A percentile compares a stretch with the other conserved stretches of the same genome.
phyloP scores from a whole-genome alignment of 352 stramenopile species.

The Phytophthora macrochlamydospora region DNA sequence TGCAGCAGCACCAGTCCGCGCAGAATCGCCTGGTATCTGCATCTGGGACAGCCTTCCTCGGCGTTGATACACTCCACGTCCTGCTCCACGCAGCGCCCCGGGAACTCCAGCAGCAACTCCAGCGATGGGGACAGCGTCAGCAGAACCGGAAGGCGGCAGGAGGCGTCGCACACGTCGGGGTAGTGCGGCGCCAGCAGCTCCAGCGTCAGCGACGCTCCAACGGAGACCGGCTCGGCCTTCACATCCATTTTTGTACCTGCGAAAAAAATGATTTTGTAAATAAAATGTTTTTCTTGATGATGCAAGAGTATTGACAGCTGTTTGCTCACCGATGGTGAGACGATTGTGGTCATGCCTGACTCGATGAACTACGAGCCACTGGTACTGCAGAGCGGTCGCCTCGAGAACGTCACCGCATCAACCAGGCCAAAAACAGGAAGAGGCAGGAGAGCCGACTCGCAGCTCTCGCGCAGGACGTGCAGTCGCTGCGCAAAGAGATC shows the following conservation, averaged over 20 bases:
- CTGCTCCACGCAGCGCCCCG: conserved; percentile 21
- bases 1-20: conserved; percentile 43
- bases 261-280: background rate
- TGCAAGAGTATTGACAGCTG: too few relatives aligned
- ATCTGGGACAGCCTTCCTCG: conserved; percentile 36
- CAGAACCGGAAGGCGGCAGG: conserved; percentile 13
- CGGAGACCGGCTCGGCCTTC: conserved; percentile 13
- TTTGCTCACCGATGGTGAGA: too few relatives aligned
- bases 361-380: too few relatives aligned
- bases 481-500: background rate
- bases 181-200: conserved; percentile 38
- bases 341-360: too few relatives aligned
- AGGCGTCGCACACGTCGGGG: conserved; percentile 9
- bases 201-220: conserved; percentile 12
- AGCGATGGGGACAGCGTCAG: conserved; percentile 28
- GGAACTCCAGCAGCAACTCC: conserved; percentile 38
- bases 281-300: too few relatives aligned
- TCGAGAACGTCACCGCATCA: background rate
- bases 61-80: conserved; percentile 50
- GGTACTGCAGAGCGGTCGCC: background rate
- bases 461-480: background rate
- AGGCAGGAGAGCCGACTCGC: background rate
- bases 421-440: background rate
- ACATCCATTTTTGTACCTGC: background rate
- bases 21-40: conserved; percentile 51